These are phyloP conservation scores for Linnemannia exigua DNA, from an alignment of 192 early-diverging fungal species.

Conservation along the genomic window DNA sequence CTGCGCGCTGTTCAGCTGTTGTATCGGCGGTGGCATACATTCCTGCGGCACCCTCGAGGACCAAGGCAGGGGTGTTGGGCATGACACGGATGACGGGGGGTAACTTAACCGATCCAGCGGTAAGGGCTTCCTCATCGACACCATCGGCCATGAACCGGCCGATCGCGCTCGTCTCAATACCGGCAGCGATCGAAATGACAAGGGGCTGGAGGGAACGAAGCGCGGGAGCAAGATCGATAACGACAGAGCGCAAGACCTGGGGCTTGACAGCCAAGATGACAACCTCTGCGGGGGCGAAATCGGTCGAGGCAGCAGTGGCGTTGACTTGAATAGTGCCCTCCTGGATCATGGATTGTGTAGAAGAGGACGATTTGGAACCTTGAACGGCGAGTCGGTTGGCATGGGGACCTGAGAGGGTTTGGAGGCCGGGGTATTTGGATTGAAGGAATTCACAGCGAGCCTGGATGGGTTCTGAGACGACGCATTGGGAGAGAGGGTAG, in stretches of 20 bases:
- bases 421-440: constrained; percentile 71
- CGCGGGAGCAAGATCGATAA: constrained; percentile 67
- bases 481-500: constrained; percentile 77
- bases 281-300: constrained; percentile 69
- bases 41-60: constrained; percentile 90
- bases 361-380: constrained; percentile 44
- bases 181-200: constrained; percentile 92
- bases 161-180: constrained; percentile 85
- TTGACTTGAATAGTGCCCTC: constrained; percentile 59
- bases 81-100: constrained; percentile 88
- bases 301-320: constrained; percentile 30
- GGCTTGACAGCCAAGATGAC: constrained; percentile 94
- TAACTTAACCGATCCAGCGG: background rate
- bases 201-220: constrained; percentile 72
- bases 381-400: constrained; percentile 43
- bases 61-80: constrained; percentile 96
- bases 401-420: constrained; percentile 43
- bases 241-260: constrained; percentile 85
- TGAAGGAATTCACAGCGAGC: constrained; percentile 76
- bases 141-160: constrained; percentile 74
- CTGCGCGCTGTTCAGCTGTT: constrained; percentile 70
- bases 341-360: constrained; percentile 68
- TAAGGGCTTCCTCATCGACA: background rate
- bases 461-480: constrained; percentile 86
- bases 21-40: constrained; percentile 80